phyloP scores from a whole-genome alignment of 1,284 basidiomycete species.

The Cryptococcus neoformans region DNA sequence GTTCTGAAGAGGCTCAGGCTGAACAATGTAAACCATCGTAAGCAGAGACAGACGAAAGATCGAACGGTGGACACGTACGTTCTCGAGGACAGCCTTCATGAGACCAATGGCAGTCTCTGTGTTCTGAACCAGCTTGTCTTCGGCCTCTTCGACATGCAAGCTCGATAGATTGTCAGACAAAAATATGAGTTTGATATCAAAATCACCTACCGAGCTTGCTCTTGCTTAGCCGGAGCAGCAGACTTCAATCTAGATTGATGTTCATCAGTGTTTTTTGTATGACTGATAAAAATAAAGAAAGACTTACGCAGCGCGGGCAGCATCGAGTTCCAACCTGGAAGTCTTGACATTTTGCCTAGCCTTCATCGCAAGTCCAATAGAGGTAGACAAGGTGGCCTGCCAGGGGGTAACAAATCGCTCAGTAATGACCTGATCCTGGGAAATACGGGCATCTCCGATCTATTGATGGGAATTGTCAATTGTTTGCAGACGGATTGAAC shows the following conservation, averaged over 20 bases:
- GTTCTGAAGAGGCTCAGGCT: slow-evolving; percentile 96
- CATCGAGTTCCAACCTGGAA: slow-evolving; percentile 61
- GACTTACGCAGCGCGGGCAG: slow-evolving; percentile 56
- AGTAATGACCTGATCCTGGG: slow-evolving; percentile 75
- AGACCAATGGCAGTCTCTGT: slow-evolving; percentile 97
- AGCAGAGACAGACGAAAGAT: neutral
- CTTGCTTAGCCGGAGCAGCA: slow-evolving; percentile 69
- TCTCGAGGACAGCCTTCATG: slow-evolving; percentile 97
- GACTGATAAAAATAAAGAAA: slow-evolving; percentile 46
- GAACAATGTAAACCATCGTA: neutral
- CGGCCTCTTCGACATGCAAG: slow-evolving; percentile 84
- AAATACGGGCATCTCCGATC: slow-evolving; percentile 76
- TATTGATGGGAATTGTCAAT: slow-evolving; percentile 15
- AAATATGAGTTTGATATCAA: neutral
- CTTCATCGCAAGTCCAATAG: slow-evolving; percentile 82
- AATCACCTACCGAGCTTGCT: slow-evolving; percentile 62
- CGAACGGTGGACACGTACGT: slow-evolving; percentile 58
- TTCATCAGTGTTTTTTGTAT: neutral
- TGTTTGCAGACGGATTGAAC: neutral
- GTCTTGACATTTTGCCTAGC: slow-evolving; percentile 77
- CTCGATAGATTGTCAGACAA: slow-evolving; percentile 7
- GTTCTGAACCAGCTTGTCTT: slow-evolving; percentile 93
- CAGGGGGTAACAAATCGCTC: slow-evolving; percentile 80
- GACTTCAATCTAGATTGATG: slow-evolving; percentile 64
- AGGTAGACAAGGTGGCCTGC: slow-evolving; percentile 78